Base-by-base conservation (phyloP, 495 filamentous ascomycete species). In the Neurospora sp. region DNA sequence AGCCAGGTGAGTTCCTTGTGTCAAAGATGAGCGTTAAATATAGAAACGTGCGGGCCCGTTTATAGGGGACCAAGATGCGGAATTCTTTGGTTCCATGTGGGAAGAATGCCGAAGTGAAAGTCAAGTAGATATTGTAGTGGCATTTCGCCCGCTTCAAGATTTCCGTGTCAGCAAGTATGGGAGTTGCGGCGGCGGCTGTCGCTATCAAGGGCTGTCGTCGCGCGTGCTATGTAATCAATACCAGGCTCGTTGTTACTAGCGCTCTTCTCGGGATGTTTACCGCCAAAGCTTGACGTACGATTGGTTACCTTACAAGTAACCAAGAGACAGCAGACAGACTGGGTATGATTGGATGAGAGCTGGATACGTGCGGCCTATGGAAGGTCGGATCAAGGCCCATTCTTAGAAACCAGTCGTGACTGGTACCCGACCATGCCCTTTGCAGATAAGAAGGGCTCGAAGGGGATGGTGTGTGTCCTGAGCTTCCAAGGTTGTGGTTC, bases 321-420 rank as follows among this genome's bases (percentile, higher is more conserved):
- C 39, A 73, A 16, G 54, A 31, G 31, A 31, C 31, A 31, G 35
- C n/a, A 41, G 35, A 31, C 31, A 70, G 49, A 70, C 39, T 18
- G 35, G 39, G 39, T 39, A 49, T 69, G 69, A 66, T 75, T 66
- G 54, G 54, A 16, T 37, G 54, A 37, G 3, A 66, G 46, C 20
- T 54, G 46, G 20, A 60, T 27, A 60, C 49, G 49, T 27, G 23
- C 49, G 49, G 49, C 49, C 49, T 60, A 27, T 60, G 20, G 14
- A 27, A 27, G 3, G 12, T 37, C 54, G 4, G 3, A 60, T 27
- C 20, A 60, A 66, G 54, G 27, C 54, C 74, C 72, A 78, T 75
- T 75, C 75, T 77, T 72, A 72, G 75, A 75, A 77, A 72, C 66
- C 71, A 23, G 42, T 44, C 44, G 70, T 71, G 44, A 72, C 70